phyloP scores from a whole-genome alignment of 2,329 filamentous ascomycete species.

The Pseudocercospora vitis region DNA sequence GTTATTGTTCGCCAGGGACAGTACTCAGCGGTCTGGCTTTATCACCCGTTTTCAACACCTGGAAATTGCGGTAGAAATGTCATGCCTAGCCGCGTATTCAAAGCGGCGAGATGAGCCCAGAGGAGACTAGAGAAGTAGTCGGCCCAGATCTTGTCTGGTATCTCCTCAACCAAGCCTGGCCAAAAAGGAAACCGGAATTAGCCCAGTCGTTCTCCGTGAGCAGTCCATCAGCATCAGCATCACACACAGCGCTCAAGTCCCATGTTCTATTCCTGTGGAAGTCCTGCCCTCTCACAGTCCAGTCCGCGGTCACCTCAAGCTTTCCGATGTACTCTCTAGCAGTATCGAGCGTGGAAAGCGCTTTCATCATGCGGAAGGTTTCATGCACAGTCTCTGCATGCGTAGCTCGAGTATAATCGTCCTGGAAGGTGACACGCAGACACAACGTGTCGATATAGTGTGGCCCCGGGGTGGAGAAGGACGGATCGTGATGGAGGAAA shows the following conservation, averaged over 20 bases:
- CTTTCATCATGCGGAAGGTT: slow-evolving; percentile 26
- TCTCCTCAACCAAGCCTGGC: slow-evolving; percentile 14
- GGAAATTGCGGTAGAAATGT: too few relatives aligned
- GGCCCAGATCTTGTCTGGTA: not conserved
- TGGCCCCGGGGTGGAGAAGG: slow-evolving; percentile 10
- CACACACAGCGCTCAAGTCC: slow-evolving; percentile 5
- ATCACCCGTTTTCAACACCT: not conserved
- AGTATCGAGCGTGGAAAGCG: slow-evolving; percentile 22
- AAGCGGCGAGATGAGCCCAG: not conserved
- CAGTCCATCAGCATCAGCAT: not conserved
- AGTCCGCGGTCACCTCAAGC: slow-evolving; percentile 15
- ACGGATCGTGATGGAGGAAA: slow-evolving; percentile 14
- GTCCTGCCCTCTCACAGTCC: slow-evolving; percentile 12
- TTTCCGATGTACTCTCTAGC: slow-evolving; percentile 19
- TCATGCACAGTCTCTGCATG: slow-evolving; percentile 23
- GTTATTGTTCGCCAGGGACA: too few relatives aligned
- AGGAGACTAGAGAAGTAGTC: not conserved
- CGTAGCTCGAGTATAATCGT: slow-evolving; percentile 28
- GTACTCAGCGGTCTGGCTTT: too few relatives aligned
- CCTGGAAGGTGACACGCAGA: slow-evolving; percentile 26
- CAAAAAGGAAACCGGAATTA: slow-evolving; percentile 19
- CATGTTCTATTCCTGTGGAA: slow-evolving; percentile 13
- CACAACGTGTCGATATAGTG: slow-evolving; percentile 25
- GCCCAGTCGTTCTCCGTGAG: slow-evolving; percentile 22
- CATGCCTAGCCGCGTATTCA: not conserved